Evolutionary conservation across 179 eudicot genomes (phyloP).

Genomic region (Nepenthes alata): DNA sequence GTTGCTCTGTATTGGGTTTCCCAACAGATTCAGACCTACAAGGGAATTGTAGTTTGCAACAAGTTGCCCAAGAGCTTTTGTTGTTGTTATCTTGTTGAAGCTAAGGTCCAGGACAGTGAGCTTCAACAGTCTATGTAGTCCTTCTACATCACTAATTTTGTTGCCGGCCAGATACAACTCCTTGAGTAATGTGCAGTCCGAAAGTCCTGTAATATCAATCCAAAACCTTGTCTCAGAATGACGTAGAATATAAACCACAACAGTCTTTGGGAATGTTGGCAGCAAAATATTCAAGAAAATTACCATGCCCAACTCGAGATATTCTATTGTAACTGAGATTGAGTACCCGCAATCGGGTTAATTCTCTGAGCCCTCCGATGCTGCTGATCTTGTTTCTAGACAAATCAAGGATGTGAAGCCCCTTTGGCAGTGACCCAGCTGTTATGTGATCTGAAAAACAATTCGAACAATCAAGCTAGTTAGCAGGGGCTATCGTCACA

Average conservation of each 20-base stretch:
- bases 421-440: conserved; percentile 75
- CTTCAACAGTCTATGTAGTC: conserved; percentile 71
- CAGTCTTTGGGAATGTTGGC: neutral
- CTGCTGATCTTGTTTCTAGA: conserved; percentile 68
- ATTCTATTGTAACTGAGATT: conserved; percentile 79
- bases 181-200: conserved; percentile 58
- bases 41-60: conserved; percentile 75
- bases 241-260: neutral
- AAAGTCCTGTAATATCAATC: conserved; percentile 44
- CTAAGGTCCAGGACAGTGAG: conserved; percentile 72
- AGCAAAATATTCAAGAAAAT: neutral
- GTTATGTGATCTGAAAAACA: conserved; percentile 49
- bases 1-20: conserved; percentile 60
- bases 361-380: conserved; percentile 84
- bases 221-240: neutral
- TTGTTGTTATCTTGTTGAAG: conserved; percentile 84
- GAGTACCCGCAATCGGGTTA: conserved; percentile 60
- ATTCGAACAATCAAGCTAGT: neutral
- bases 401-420: conserved; percentile 75
- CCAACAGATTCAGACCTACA: conserved; percentile 62
- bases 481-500: neutral
- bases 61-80: conserved; percentile 79
- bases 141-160: conserved; percentile 79
- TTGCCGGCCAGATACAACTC: conserved; percentile 79
- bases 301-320: conserved; percentile 82